phyloP scores from a whole-genome alignment of 257 asterid species.

The Scutellaria baicalensis region DNA sequence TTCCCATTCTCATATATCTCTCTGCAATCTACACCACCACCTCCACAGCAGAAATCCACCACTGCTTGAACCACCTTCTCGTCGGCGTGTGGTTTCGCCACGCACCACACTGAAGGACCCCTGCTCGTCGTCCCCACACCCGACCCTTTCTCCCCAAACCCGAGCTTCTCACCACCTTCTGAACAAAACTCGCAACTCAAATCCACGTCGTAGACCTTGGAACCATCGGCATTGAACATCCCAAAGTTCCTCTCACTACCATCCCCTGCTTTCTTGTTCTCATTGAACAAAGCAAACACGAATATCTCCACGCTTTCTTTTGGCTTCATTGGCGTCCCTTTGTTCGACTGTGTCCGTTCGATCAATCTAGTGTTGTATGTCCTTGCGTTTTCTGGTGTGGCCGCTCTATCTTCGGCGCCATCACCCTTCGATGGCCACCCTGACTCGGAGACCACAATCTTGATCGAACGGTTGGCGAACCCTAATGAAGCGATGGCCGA shows the following conservation, averaged over 20 bases:
- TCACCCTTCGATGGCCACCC: constrained; percentile 76
- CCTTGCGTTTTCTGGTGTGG: constrained; percentile 44
- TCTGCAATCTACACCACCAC: constrained; percentile 54
- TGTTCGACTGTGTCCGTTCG: constrained; percentile 29
- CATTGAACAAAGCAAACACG: constrained; percentile 52
- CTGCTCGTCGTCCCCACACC: constrained; percentile 13
- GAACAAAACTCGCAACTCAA: constrained; percentile 48
- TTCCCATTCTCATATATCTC: constrained; percentile 39
- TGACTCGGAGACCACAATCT: constrained; percentile 47
- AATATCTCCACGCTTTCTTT: constrained; percentile 33
- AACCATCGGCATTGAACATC: constrained; percentile 40
- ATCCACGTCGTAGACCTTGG: constrained; percentile 53
- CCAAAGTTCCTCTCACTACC: constrained; percentile 58
- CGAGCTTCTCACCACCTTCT: constrained; percentile 11
- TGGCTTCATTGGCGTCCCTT: constrained; percentile 58
- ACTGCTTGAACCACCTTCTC: constrained; percentile 46
- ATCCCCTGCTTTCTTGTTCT: constrained; percentile 51
- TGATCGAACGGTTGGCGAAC: constrained; percentile 27
- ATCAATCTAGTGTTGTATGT: constrained; percentile 37
- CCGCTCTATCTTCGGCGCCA: constrained; percentile 38
- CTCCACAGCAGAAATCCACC: constrained; percentile 49
- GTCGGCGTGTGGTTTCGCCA: constrained; percentile 59
- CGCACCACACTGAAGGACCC: constrained; percentile 75
- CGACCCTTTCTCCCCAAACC: constrained; percentile 25
- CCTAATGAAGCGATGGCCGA: constrained; percentile 42